Evolutionary conservation across 1,284 basidiomycete species (phyloP).

Genomic region (Melampsora allii-populina): DNA sequence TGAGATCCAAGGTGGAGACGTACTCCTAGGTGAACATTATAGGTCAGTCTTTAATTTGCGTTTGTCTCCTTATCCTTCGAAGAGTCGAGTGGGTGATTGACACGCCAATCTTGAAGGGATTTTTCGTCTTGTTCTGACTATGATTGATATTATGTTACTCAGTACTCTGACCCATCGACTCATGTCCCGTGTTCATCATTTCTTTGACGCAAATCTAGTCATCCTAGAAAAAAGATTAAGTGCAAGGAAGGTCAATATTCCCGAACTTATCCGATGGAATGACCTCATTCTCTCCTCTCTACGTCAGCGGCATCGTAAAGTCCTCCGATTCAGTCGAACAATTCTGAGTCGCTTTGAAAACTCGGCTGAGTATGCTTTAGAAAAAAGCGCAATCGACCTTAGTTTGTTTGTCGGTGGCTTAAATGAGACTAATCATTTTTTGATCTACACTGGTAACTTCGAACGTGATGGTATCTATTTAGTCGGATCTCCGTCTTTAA

Average conservation of each 20-base stretch:
- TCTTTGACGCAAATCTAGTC: conserved; percentile 41
- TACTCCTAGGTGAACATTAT: conserved; percentile 88
- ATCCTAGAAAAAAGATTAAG: conserved; percentile 32
- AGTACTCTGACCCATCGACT: conserved; percentile 82
- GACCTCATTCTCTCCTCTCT: conserved; percentile 40
- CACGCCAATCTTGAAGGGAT: neutral
- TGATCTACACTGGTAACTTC: conserved; percentile 85
- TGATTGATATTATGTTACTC: neutral
- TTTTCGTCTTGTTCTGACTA: conserved; percentile 3
- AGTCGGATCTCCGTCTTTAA: conserved; percentile 77
- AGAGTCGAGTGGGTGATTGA: conserved; percentile 48
- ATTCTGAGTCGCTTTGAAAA: conserved; percentile 79
- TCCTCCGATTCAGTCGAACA: conserved; percentile 50
- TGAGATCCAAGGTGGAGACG: conserved; percentile 80
- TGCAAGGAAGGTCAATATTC: conserved; percentile 28
- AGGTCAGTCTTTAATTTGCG: conserved; percentile 61
- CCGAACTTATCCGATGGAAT: conserved; percentile 38
- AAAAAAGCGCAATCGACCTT: conserved; percentile 65
- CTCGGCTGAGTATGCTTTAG: conserved; percentile 87
- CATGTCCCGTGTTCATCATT: conserved; percentile 57
- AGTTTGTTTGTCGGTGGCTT: conserved; percentile 76
- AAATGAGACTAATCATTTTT: conserved; percentile 83
- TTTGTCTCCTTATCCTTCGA: neutral
- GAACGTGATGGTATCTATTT: conserved; percentile 94
- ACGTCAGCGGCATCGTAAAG: conserved; percentile 42